Percentiles rank a stretch among this genome's conserved stretches.
These are phyloP conservation scores for Cicer chorassanicum DNA, from an alignment of 306 rosid species.

Conservation along the genomic window DNA sequence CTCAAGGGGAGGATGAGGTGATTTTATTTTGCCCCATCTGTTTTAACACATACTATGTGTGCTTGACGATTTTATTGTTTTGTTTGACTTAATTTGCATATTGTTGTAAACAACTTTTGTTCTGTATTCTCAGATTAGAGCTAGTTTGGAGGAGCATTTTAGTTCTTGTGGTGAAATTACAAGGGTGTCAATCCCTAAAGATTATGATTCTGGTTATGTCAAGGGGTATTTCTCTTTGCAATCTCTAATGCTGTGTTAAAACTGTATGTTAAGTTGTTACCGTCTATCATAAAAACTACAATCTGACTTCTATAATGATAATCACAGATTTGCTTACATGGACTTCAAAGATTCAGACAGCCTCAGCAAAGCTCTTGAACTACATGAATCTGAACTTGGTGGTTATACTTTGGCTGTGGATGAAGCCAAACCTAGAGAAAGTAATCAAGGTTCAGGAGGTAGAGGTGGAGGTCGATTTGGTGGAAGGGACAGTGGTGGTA, in stretches of 20 bases:
- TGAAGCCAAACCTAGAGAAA: slow-evolving; percentile 76
- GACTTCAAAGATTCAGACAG: slow-evolving; percentile 60
- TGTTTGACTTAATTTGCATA: not conserved
- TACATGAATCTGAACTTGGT: slow-evolving; percentile 58
- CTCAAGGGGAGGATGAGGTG: slow-evolving; percentile 75
- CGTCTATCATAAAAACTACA: not conserved
- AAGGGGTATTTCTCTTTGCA: slow-evolving; percentile 65
- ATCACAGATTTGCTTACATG: slow-evolving; percentile 71
- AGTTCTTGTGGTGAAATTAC: slow-evolving; percentile 71
- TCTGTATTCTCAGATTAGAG: slow-evolving; percentile 54
- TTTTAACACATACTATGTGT: not conserved
- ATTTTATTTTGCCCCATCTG: not conserved
- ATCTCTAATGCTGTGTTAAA: not conserved
- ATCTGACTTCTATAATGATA: not conserved
- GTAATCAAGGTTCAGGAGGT: slow-evolving; percentile 43
- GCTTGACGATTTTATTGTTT: not conserved
- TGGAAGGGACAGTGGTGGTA: slow-evolving; percentile 36
- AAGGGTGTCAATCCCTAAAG: slow-evolving; percentile 76
- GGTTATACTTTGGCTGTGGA: slow-evolving; percentile 58
- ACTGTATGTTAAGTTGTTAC: not conserved
- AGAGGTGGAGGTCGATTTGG: slow-evolving; percentile 40
- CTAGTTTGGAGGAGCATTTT: slow-evolving; percentile 61
- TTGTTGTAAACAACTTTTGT: not conserved
- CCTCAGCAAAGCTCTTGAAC: slow-evolving; percentile 63
- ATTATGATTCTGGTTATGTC: slow-evolving; percentile 58